Percentiles rank a stretch among this genome's conserved stretches.
phyloP scores from a whole-genome alignment of 2,329 filamentous ascomycete species.

The Botrytis deweyae region DNA sequence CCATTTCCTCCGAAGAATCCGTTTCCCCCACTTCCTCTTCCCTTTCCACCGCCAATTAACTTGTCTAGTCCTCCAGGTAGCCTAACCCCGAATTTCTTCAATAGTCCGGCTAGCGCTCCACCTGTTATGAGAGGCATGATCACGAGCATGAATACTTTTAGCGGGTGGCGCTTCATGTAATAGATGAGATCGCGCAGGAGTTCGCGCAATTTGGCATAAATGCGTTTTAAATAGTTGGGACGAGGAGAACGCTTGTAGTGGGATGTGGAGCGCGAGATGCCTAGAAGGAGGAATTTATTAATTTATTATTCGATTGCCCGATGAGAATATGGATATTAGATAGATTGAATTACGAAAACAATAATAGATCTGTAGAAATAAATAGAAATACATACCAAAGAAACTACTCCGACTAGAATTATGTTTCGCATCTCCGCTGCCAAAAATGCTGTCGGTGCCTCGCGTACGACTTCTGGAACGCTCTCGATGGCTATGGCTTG shows the following conservation, averaged over 20 bases:
- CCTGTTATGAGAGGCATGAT: conserved; percentile 85
- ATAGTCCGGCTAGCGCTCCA: conserved; percentile 74
- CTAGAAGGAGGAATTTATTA: conserved; percentile 6
- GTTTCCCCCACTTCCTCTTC: neutral
- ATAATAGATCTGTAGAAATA: neutral
- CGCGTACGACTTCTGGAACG: conserved; percentile 41
- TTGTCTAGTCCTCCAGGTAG: conserved; percentile 64
- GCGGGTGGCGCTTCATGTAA: conserved; percentile 79
- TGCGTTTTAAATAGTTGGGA: conserved; percentile 70
- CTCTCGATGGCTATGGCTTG: conserved; percentile 19
- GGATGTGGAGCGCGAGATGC: conserved; percentile 39
- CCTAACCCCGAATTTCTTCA: conserved; percentile 76
- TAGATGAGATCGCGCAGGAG: conserved; percentile 77
- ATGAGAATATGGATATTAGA: neutral
- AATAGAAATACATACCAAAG: conserved; percentile 20
- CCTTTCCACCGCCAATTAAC: conserved; percentile 48
- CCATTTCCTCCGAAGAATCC: neutral
- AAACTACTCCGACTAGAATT: conserved; percentile 48
- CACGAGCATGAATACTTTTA: conserved; percentile 84
- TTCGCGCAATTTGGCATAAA: conserved; percentile 73
- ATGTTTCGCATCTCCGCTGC: conserved; percentile 41
- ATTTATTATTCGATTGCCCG: neutral
- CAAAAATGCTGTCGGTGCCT: conserved; percentile 42
- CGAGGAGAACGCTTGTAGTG: conserved; percentile 83
- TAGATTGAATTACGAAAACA: neutral